Percentiles rank a stretch among this genome's conserved stretches.
phyloP scores from a whole-genome alignment of 257 asterid genomes.

The Capsicum pubescens region DNA sequence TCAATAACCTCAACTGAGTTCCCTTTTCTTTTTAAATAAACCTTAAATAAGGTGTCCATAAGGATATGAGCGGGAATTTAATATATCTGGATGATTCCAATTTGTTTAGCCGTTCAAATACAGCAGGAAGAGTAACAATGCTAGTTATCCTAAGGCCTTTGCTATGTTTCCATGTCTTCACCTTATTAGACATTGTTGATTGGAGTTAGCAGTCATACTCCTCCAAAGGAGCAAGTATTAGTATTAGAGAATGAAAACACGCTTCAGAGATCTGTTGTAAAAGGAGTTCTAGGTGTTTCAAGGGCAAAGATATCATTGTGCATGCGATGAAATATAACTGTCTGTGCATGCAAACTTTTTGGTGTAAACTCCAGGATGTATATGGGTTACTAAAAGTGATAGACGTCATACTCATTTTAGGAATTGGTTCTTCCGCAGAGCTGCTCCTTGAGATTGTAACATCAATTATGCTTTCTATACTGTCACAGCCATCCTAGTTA shows the following conservation, averaged over 20 bases:
- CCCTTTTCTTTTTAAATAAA: background rate
- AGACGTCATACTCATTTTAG: background rate
- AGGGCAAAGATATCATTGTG: too few species aligned
- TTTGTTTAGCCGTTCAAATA: background rate
- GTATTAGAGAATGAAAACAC: background rate
- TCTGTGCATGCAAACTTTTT: too few species aligned
- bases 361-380: background rate
- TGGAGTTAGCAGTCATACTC: background rate
- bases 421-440: background rate
- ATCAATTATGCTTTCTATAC: background rate
- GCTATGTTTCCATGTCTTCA: conserved; percentile 11
- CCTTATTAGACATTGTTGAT: background rate
- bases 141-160: conserved; percentile 9
- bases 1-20: background rate
- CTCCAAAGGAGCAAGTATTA: background rate
- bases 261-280: too few species aligned
- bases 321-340: too few species aligned
- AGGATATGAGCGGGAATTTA: background rate
- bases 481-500: background rate
- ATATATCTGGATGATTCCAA: conserved; percentile 13
- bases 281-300: too few species aligned
- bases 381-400: background rate
- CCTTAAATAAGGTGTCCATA: background rate
- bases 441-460: background rate
- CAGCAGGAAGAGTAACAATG: background rate